Evolutionary conservation across 768 basidiomycete species (phyloP).

Genomic region (Rhodosporidiobolus odoratus): DNA sequence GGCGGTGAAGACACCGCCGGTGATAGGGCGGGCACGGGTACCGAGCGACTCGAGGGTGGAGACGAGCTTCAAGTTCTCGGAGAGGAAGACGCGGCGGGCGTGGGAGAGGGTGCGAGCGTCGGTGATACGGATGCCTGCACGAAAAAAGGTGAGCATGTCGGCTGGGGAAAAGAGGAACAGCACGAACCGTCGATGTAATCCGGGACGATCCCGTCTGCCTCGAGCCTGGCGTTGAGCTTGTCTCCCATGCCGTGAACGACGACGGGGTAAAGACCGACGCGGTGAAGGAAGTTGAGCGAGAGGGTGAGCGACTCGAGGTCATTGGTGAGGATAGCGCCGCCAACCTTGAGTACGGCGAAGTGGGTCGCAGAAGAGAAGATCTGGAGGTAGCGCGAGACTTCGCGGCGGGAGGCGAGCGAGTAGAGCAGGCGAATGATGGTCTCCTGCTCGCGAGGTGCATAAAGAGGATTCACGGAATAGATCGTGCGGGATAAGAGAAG

Average conservation of each 20-base stretch:
- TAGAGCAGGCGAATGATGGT: slow-evolving; percentile 94
- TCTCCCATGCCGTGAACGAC: slow-evolving; percentile 82
- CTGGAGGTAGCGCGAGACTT: slow-evolving; percentile 95
- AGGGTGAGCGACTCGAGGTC: slow-evolving; percentile 89
- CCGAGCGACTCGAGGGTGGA: slow-evolving; percentile 87
- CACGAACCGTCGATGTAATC: slow-evolving; percentile 72
- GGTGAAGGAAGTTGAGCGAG: slow-evolving; percentile 91
- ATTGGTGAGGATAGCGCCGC: slow-evolving; percentile 81
- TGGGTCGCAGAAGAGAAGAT: slow-evolving; percentile 72
- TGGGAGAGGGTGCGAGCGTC: slow-evolving; percentile 91
- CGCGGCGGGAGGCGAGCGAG: slow-evolving; percentile 92
- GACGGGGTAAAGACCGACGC: slow-evolving; percentile 95
- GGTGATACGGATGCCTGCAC: slow-evolving; percentile 81
- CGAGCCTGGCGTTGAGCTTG: slow-evolving; percentile 79
- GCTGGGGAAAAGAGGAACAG: not conserved
- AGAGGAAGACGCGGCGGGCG: slow-evolving; percentile 91
- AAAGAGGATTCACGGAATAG: not conserved
- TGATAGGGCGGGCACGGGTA: slow-evolving; percentile 94
- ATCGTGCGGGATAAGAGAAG: not conserved
- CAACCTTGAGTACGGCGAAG: slow-evolving; percentile 80
- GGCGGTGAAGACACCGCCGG: slow-evolving; percentile 94
- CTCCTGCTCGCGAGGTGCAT: slow-evolving; percentile 53
- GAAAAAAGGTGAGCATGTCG: not conserved
- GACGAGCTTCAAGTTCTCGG: slow-evolving; percentile 94
- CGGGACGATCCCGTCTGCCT: slow-evolving; percentile 83